Evolutionary conservation across 2,329 filamentous ascomycete species (phyloP), one percentile per base, ranked within the genome.

Genomic region (Alternaria infectoria): DNA sequence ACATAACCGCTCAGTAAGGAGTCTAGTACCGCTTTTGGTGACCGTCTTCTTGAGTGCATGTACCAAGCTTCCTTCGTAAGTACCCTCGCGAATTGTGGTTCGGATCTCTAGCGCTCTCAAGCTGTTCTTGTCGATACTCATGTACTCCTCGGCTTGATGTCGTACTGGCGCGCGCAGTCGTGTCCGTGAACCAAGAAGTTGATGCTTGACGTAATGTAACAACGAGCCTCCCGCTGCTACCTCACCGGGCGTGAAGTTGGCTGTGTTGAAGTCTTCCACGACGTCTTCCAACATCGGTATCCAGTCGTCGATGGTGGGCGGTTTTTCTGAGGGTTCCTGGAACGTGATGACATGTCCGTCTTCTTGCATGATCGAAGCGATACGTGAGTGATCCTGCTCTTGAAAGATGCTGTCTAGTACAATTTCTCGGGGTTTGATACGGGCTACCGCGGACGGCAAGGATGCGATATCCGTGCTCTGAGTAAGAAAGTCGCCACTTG

Each of bases 401-500:
- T 90, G 84, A 47, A 84, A 74, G 1, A 77, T 67, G 12, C 72
- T 76, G 71, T 93, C 89, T 3, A 98, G 83, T 4, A 99, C 87
- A 54, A 98, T 89, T 77, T 99, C 96, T 47, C 91, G 87, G 2
- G 96, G 93, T 17, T 89, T 88, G 66, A 98, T 91, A 25, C 95
- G 89, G 26, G 94, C 91, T 54, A 98, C 84, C 19, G 91, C 89
- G 10, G 94, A 93, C n/a, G 92, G 86, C 5, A 99, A 82, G 58
- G 90, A 89, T 54, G 87, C 83, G 8, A 94, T 80, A 19, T 90
- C 89, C 0, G 91, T 90, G 17, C 84, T 84, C 75, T 98, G 93
- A 0, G 93, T 97, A 74, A 90, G 93, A 80, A 99, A 99, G 72
- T 95, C 92, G 13, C 96, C 96, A 3, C 96, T 99, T 9, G 96